Conservation (phyloP, 805 yeast species). For the Lipomyces mesembrius region DNA sequence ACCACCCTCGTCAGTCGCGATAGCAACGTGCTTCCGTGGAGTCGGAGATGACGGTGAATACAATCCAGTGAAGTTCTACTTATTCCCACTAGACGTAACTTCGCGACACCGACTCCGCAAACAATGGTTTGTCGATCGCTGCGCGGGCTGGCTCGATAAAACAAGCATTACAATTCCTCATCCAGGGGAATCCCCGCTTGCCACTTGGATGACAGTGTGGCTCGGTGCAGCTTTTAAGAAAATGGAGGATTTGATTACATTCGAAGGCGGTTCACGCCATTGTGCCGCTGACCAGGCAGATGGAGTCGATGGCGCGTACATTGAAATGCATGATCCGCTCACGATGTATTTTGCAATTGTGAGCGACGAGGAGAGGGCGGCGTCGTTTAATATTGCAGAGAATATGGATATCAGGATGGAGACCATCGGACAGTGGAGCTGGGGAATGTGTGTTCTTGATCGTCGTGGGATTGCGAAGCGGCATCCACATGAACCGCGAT, state of each 20-base stretch:
- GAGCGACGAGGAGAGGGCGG: constrained; percentile 19
- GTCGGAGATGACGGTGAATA: background rate
- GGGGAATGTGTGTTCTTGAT: constrained; percentile 48
- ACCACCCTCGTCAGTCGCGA: constrained; percentile 39
- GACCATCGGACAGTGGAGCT: constrained; percentile 48
- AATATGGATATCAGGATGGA: constrained; percentile 48
- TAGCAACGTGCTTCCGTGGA: constrained; percentile 15
- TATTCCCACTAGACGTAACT: constrained; percentile 50
- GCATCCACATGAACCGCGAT: constrained; percentile 24
- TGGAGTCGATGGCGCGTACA: constrained; percentile 22
- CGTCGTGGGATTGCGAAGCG: constrained; percentile 43
- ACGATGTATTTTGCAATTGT: constrained; percentile 46
- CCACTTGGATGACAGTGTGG: constrained; percentile 47
- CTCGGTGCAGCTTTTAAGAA: constrained; percentile 41
- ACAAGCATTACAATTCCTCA: constrained; percentile 1
- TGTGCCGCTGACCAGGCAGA: constrained; percentile 23
- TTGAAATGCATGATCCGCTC: constrained; percentile 50
- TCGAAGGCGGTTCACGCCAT: constrained; percentile 28
- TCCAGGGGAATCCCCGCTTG: constrained; percentile 43
- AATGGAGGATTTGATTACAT: constrained; percentile 26
- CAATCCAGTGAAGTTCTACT: constrained; percentile 43
- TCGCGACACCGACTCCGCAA: constrained; percentile 41
- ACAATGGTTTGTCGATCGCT: constrained; percentile 24
- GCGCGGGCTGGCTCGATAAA: constrained; percentile 22
- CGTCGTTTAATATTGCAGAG: constrained; percentile 26